Percentiles rank a stretch among this genome's conserved stretches.
These are phyloP conservation scores for Selenicereus undatus DNA, from an alignment of 148 eudicot species.

Conservation along the genomic window DNA sequence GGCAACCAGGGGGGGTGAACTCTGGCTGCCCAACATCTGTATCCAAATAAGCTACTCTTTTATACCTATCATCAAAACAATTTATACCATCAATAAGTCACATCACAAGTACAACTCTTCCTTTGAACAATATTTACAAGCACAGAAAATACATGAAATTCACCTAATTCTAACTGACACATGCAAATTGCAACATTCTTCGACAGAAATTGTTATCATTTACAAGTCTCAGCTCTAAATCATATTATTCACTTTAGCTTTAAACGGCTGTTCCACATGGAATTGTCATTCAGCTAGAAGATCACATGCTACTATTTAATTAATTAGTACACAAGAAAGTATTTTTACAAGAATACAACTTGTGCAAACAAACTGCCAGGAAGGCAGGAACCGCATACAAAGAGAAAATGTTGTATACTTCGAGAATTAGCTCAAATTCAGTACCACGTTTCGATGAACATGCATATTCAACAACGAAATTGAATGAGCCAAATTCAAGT, in stretches of 20 bases:
- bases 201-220: neutral
- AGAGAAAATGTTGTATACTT: neutral
- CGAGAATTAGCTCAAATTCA: neutral
- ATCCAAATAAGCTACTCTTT: slow-evolving; percentile 78
- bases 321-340: neutral
- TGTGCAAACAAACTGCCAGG: neutral
- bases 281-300: neutral
- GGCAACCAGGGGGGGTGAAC: slow-evolving; percentile 89
- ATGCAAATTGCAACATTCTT: neutral
- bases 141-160: neutral
- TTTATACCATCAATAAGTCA: neutral
- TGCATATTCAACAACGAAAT: neutral
- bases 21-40: slow-evolving; percentile 99
- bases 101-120: neutral
- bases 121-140: neutral
- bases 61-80: slow-evolving; percentile 43
- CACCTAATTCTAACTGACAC: neutral
- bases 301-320: neutral
- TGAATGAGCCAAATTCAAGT: neutral
- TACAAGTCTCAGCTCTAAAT: neutral
- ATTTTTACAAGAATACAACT: neutral
- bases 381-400: neutral
- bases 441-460: neutral
- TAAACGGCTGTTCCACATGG: neutral
- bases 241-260: neutral